phyloP scores from a whole-genome alignment of 805 yeast species.

The Starmera dryadoides region DNA sequence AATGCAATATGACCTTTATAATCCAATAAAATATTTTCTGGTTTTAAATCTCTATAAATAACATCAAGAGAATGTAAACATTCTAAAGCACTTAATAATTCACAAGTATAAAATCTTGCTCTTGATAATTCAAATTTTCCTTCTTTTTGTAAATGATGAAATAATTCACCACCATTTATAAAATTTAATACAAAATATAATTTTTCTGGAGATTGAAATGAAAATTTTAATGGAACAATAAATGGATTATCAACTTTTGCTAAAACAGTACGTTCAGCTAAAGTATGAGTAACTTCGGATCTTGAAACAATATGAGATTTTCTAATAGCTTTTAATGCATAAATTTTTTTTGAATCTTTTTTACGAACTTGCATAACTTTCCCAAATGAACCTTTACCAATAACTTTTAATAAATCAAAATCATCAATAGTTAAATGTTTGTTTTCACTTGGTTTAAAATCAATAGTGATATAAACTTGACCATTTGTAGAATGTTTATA shows the following conservation, averaged over 20 bases:
- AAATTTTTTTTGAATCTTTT: constrained; percentile 89
- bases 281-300: constrained; percentile 91
- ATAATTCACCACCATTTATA: constrained; percentile 94
- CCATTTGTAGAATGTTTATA: constrained; percentile 27
- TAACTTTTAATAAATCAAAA: constrained; percentile 87
- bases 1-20: constrained; percentile 97
- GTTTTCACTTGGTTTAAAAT: constrained; percentile 59
- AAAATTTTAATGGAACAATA: constrained; percentile 91
- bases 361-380: constrained; percentile 98
- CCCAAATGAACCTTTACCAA: constrained; percentile 97
- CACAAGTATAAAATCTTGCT: constrained; percentile 91
- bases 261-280: constrained; percentile 92
- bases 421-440: constrained; percentile 80
- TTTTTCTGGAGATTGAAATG: constrained; percentile 96
- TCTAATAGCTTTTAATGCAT: constrained; percentile 89
- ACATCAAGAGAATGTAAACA: constrained; percentile 87
- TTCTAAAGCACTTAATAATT: constrained; percentile 86
- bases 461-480: constrained; percentile 54
- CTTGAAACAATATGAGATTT: constrained; percentile 92
- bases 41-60: constrained; percentile 91
- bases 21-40: constrained; percentile 89
- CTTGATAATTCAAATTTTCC: constrained; percentile 86
- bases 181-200: constrained; percentile 84
- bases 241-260: constrained; percentile 93
- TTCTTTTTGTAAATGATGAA: constrained; percentile 87